These are phyloP conservation scores for Trichocomaceae sp. DNA, from an alignment of 2,329 filamentous ascomycete genomes.

Conservation along the genomic window DNA sequence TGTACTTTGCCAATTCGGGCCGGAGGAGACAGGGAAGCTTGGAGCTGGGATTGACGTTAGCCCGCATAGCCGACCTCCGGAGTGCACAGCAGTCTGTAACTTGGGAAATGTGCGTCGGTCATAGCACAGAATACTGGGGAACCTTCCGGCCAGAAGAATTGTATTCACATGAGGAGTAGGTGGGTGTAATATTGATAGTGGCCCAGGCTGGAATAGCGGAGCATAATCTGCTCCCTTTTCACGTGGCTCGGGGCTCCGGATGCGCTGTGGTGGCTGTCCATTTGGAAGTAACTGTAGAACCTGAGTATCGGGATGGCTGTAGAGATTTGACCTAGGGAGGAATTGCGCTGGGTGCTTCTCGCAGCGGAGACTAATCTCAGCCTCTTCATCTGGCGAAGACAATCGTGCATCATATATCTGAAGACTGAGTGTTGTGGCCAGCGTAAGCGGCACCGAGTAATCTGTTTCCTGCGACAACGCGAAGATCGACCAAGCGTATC, in stretches of 20 bases:
- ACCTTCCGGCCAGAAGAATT: conserved; percentile 83
- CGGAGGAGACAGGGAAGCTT: conserved; percentile 40
- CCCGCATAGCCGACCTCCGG: conserved; percentile 70
- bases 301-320: conserved; percentile 27
- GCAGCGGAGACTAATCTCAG: conserved; percentile 29
- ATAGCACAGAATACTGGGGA: conserved; percentile 82
- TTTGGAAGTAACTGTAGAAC: conserved; percentile 28
- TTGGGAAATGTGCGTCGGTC: conserved; percentile 78
- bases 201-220: conserved; percentile 70
- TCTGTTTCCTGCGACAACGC: conserved; percentile 64
- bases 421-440: conserved; percentile 74
- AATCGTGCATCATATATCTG: conserved; percentile 72
- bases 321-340: conserved; percentile 25
- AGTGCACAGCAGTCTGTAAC: conserved; percentile 71
- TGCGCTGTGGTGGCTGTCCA: conserved; percentile 31
- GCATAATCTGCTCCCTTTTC: conserved; percentile 51
- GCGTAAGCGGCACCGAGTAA: conserved; percentile 64
- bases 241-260: conserved; percentile 30
- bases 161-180: conserved; percentile 61
- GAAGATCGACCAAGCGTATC: conserved; percentile 76
- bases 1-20: conserved; percentile 44
- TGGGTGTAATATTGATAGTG: conserved; percentile 74
- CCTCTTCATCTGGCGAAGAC: conserved; percentile 29
- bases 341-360: conserved; percentile 24
- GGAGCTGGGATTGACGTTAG: conserved; percentile 58